These are phyloP conservation scores for Akanthomyces muscarius DNA, from an alignment of 2,329 filamentous ascomycete genomes.

Conservation along the genomic window DNA sequence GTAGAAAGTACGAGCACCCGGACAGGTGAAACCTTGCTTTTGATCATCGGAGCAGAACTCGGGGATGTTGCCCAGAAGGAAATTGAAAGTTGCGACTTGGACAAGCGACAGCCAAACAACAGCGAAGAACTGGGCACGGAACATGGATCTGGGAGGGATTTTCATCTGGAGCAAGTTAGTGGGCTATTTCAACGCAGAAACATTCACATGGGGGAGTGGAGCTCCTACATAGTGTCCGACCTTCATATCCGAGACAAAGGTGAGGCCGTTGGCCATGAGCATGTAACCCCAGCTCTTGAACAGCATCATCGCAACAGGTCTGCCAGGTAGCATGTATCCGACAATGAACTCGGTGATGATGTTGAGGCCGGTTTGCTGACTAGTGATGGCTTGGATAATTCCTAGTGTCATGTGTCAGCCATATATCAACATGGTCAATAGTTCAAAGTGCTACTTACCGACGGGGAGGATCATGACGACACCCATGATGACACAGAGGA, in stretches of 20 bases:
- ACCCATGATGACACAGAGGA: conserved; percentile 39
- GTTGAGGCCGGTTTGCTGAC: conserved; percentile 36
- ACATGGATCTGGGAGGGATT: conserved; percentile 42
- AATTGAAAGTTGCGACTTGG: conserved; percentile 29
- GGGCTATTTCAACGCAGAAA: not conserved
- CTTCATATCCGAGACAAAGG: conserved; percentile 40
- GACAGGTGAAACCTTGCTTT: conserved; percentile 48
- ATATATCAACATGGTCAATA: conserved; percentile 36
- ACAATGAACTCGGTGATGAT: conserved; percentile 38
- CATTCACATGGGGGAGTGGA: conserved; percentile 16
- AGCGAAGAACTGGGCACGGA: conserved; percentile 36
- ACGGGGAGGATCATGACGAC: conserved; percentile 40
- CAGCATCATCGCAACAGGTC: conserved; percentile 36
- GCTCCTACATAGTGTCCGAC: conserved; percentile 33
- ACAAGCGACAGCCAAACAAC: conserved; percentile 30
- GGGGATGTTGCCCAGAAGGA: conserved; percentile 39
- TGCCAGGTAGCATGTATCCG: conserved; percentile 37
- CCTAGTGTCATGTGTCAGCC: not conserved
- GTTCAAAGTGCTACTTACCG: conserved; percentile 28
- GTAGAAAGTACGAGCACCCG: conserved; percentile 52
- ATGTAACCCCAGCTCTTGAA: conserved; percentile 37
- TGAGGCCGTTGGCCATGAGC: conserved; percentile 34
- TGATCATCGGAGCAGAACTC: conserved; percentile 45
- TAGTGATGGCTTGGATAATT: conserved; percentile 36
- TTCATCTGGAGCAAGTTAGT: conserved; percentile 32